Base-by-base conservation (phyloP, 352 stramenopile genomes). In the Globisporangium cederbergense region DNA sequence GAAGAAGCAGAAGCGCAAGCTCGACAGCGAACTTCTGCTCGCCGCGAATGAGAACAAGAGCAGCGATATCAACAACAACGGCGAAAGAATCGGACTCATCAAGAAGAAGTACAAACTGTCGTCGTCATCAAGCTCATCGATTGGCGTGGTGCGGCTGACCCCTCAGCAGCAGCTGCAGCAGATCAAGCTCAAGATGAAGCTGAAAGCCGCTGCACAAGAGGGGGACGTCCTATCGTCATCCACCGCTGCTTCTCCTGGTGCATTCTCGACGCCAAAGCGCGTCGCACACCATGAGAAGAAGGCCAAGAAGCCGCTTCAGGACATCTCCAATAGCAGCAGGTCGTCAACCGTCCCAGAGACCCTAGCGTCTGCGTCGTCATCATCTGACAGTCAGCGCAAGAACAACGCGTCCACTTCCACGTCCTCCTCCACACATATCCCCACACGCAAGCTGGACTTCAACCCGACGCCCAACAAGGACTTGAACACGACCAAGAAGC, bases 361-460 rank as follows among this genome's bases (percentile, higher is more conserved):
- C 8, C 30, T 22, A 28, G n/a, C 43, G 46, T n/a, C 14, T 3
- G 38, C 10, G 7, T 2, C 61, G 38, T 14, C 53, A 58, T 2
- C 20, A 49, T 28, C 25, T 28, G 50, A 51, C 7, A 18, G 16
- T 14, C 28, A 60, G 8, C 36, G 42, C 46, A 47, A 54, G 28
- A 50, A 45, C 16, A 45, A 46, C 38, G 14, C 45, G 8, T 51
- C n/a, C 4, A 13, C 32, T 5, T 46, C 52, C n/a, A 30, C 7
- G 2, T 32, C n/a, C 1, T 55, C 49, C 9, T 55, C 49, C 30
- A 61, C 52, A 25, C 63, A 72, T 22, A 45, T 68, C 36, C 77
- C 62, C 9, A 84, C 76, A 2, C 53, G 78, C 28, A 87, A 84
- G 46, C 60, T 88, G 0, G 75, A 79, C 62, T 88, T 88, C 58